phyloP scores from a whole-genome alignment of 2,329 filamentous ascomycete genomes.

The Alternaria ethzedia region DNA sequence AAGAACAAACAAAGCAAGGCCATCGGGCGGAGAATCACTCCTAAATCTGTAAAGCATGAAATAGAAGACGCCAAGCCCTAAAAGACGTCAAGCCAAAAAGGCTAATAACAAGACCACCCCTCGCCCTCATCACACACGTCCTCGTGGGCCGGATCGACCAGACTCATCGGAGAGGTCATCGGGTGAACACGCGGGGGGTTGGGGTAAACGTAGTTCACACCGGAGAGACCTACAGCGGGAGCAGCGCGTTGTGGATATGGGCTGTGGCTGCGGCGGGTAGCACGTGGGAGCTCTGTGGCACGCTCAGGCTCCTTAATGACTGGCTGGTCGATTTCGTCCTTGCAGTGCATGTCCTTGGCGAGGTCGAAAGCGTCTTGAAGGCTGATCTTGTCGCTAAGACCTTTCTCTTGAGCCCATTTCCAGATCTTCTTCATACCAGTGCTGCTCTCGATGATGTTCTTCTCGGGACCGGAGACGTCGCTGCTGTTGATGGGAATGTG shows the following conservation, averaged over 20 bases:
- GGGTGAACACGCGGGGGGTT: not conserved
- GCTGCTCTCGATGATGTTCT: slow-evolving; percentile 15
- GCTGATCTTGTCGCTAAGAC: slow-evolving; percentile 19
- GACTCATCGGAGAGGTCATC: not conserved
- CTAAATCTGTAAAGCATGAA: not conserved
- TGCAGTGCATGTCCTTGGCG: slow-evolving; percentile 19
- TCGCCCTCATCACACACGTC: not conserved
- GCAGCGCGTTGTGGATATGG: not conserved
- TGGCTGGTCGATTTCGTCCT: not conserved
- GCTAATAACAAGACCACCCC: not conserved
- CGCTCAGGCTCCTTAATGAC: not conserved
- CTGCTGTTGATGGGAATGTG: slow-evolving; percentile 24
- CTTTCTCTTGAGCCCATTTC: slow-evolving; percentile 34
- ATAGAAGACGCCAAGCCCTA: not conserved
- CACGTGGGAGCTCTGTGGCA: not conserved
- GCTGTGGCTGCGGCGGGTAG: not conserved
- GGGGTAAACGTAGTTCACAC: not conserved
- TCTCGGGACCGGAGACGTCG: slow-evolving; percentile 27
- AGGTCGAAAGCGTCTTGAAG: slow-evolving; percentile 33
- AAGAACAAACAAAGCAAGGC: not conserved
- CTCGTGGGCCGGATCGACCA: not conserved
- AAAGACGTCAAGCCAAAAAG: not conserved
- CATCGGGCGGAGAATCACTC: not conserved
- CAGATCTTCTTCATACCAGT: slow-evolving; percentile 28
- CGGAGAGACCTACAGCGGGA: not conserved